A percentile compares a stretch with the other conserved stretches of the same genome.
These are phyloP conservation scores for Porphyrellus cyaneotinctus DNA, from an alignment of 768 basidiomycete species.

Conservation along the genomic window DNA sequence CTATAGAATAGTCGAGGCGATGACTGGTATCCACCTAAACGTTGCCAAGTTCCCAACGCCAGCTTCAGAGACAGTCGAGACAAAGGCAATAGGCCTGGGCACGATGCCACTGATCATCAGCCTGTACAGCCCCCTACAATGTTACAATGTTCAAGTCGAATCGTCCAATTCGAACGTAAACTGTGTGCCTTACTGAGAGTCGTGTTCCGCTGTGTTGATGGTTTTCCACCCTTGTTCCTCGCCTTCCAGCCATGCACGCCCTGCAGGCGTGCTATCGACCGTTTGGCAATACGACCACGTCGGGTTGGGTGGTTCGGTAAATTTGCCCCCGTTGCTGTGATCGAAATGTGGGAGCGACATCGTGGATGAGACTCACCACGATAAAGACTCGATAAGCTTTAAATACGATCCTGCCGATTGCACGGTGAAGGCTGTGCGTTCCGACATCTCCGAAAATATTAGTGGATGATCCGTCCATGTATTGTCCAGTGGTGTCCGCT, in stretches of 20 bases:
- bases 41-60: slow-evolving; percentile 42
- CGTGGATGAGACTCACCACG: background rate
- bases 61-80: slow-evolving; percentile 33
- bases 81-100: slow-evolving; percentile 45
- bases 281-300: slow-evolving; percentile 31
- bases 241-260: slow-evolving; percentile 33
- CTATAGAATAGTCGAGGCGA: background rate
- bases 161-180: background rate
- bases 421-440: background rate
- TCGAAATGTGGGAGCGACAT: slow-evolving; percentile 33
- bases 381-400: background rate
- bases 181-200: slow-evolving; percentile 21
- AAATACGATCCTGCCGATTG: background rate
- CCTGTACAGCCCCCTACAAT: slow-evolving; percentile 27
- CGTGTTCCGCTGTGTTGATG: slow-evolving; percentile 29
- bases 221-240: slow-evolving; percentile 35
- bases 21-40: slow-evolving; percentile 30
- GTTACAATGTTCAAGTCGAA: background rate
- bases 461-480: too few species aligned
- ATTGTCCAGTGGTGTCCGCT: too few species aligned
- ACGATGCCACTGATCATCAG: slow-evolving; percentile 37
- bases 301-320: slow-evolving; percentile 31
- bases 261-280: slow-evolving; percentile 27
- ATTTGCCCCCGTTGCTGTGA: slow-evolving; percentile 11
- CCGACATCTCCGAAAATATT: too few species aligned